Evolutionary conservation across 371 early-diverging fungal genomes (phyloP).

Genomic region (Cokeromyces recurvatus): DNA sequence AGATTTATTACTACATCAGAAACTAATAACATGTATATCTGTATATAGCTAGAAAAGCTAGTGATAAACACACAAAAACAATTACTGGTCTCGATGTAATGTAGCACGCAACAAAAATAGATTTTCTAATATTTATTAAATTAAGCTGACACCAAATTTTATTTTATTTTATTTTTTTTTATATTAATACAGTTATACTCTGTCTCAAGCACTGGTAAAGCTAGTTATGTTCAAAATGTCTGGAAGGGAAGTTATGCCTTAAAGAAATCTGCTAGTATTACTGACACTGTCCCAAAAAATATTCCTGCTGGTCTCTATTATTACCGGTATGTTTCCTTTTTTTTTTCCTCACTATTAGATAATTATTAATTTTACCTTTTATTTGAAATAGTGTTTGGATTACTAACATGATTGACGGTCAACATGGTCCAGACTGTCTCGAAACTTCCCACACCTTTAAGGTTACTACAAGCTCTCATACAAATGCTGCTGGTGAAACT

Average conservation of each 20-base stretch:
- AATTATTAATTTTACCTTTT: no score
- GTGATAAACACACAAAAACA: conserved; percentile 25
- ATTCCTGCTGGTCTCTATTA: conserved; percentile 41
- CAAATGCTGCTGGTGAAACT: conserved; percentile 49
- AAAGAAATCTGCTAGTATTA: conserved; percentile 29
- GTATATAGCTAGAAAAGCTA: background rate
- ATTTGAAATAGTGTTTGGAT: conserved; percentile 40
- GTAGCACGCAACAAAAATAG: conserved; percentile 6
- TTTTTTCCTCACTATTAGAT: background rate
- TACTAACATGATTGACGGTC: conserved; percentile 35
- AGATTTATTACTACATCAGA: background rate
- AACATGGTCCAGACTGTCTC: conserved; percentile 44
- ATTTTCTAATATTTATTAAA: background rate
- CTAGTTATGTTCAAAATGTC: conserved; percentile 41
- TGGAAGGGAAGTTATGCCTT: conserved; percentile 36
- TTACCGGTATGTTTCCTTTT: conserved; percentile 30
- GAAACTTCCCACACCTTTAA: conserved; percentile 59
- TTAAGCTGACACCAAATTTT: no score
- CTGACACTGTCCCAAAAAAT: conserved; percentile 23
- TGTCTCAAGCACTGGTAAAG: conserved; percentile 25
- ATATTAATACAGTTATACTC: conserved; percentile 31
- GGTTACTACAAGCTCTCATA: conserved; percentile 53
- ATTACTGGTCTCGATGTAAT: conserved; percentile 47
- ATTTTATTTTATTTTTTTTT: no score
- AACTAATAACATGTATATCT: conserved; percentile 2